Percentiles rank a stretch among this genome's conserved stretches.
phyloP scores from a whole-genome alignment of 495 filamentous ascomycete species.

The Trichocladium antarcticum region DNA sequence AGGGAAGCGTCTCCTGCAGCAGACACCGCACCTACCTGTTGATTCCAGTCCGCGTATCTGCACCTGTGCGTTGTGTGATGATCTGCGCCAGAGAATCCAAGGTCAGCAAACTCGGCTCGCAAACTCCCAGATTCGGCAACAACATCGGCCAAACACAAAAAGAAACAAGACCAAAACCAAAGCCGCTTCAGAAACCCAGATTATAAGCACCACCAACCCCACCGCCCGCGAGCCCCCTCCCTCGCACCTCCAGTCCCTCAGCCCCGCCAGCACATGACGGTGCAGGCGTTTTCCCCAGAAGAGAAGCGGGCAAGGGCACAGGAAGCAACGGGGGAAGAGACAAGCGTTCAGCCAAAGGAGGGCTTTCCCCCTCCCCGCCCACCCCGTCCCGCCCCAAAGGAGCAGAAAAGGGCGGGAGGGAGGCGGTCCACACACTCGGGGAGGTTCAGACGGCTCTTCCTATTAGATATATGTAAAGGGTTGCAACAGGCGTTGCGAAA shows the following conservation, averaged over 20 bases:
- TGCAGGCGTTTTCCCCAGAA: constrained; percentile 27
- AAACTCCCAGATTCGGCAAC: too few relatives aligned
- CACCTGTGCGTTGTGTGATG: too few relatives aligned
- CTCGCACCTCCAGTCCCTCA: constrained; percentile 3
- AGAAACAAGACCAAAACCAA: constrained; percentile 2
- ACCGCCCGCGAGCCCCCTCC: constrained; percentile 18
- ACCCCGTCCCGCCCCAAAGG: not conserved
- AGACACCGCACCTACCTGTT: too few relatives aligned
- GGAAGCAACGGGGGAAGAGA: constrained; percentile 3
- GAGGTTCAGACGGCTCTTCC: constrained; percentile 45
- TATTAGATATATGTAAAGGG: constrained; percentile 32
- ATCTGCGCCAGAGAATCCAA: too few relatives aligned
- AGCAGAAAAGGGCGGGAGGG: not conserved
- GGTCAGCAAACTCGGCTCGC: too few relatives aligned
- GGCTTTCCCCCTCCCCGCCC: not conserved
- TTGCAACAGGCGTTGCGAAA: constrained; percentile 39
- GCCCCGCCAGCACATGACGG: constrained; percentile 39
- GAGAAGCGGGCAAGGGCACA: constrained; percentile 1
- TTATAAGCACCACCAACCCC: constrained; percentile 38
- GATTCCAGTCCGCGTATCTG: too few relatives aligned
- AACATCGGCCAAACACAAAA: not conserved
- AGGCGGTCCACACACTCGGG: constrained; percentile 1
- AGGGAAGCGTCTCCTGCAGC: too few relatives aligned
- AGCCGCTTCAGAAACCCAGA: constrained; percentile 39
- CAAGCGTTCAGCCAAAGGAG: constrained; percentile 8